These are phyloP conservation scores for Sclerotinia glacialis DNA, from an alignment of 2,329 filamentous ascomycete genomes.

Conservation along the genomic window DNA sequence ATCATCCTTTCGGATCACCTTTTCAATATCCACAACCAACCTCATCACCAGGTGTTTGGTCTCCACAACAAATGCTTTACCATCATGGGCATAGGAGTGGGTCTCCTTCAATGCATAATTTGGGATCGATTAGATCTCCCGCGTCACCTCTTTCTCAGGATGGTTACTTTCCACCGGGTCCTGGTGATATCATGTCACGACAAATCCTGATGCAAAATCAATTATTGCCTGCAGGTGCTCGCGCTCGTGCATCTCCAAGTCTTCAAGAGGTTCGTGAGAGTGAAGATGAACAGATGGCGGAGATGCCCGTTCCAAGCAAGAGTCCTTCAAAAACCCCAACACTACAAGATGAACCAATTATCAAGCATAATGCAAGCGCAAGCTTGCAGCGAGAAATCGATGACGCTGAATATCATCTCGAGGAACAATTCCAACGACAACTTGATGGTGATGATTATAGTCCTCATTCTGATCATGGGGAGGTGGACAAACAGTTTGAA, in stretches of 20 bases:
- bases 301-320: conserved; percentile 39
- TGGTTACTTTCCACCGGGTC: conserved; percentile 37
- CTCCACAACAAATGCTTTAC: conserved; percentile 51
- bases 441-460: conserved; percentile 76
- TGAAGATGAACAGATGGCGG: conserved; percentile 55
- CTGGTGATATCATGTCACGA: conserved; percentile 43
- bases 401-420: conserved; percentile 80
- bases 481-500: conserved; percentile 29
- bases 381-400: conserved; percentile 82
- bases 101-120: conserved; percentile 61
- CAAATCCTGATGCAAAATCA: conserved; percentile 51
- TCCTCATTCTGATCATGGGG: conserved; percentile 49
- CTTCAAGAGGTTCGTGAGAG: conserved; percentile 73
- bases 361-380: conserved; percentile 67
- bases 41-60: conserved; percentile 58
- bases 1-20: conserved; percentile 59
- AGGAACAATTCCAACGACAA: conserved; percentile 74
- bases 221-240: conserved; percentile 42
- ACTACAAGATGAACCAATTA: conserved; percentile 55
- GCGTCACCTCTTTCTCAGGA: conserved; percentile 57
- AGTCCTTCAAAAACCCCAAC: conserved; percentile 52
- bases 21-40: conserved; percentile 62
- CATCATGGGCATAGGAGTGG: conserved; percentile 54
- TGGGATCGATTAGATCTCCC: conserved; percentile 60
- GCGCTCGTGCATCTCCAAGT: conserved; percentile 55